A percentile compares a stretch with the other conserved stretches of the same genome.
These are phyloP conservation scores for Priceomyces castillae DNA, from an alignment of 805 yeast species.

Conservation along the genomic window DNA sequence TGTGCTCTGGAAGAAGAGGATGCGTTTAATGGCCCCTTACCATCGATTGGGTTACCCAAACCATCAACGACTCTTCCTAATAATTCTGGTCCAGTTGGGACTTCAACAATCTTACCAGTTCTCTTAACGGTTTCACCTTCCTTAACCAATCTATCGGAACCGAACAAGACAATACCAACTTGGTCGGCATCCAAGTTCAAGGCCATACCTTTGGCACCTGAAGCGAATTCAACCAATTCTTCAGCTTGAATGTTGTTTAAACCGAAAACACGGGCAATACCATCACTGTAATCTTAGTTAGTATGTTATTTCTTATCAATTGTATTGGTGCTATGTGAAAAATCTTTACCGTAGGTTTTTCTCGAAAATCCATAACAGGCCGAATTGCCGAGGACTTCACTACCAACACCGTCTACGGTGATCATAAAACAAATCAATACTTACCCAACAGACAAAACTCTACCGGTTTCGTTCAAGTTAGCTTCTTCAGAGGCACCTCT, in stretches of 20 bases:
- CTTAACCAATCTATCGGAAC: conserved; percentile 97
- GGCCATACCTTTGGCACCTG: conserved; percentile 99
- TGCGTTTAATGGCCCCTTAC: conserved; percentile 96
- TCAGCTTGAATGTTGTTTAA: conserved; percentile 99
- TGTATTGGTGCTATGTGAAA: not conserved
- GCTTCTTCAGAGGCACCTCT: conserved; percentile 98
- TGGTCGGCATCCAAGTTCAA: conserved; percentile 99
- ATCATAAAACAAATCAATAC: conserved; percentile 28
- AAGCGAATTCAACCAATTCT: conserved; percentile 98
- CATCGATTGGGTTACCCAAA: conserved; percentile 98
- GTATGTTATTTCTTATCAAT: conserved; percentile 22
- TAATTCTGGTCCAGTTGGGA: conserved; percentile 97
- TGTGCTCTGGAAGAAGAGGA: conserved; percentile 89
- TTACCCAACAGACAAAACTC: conserved; percentile 95
- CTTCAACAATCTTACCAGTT: conserved; percentile 99
- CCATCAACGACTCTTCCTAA: conserved; percentile 99
- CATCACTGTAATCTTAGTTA: conserved; percentile 70
- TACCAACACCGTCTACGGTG: not conserved
- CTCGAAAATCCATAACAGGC: not conserved
- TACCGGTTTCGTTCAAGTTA: conserved; percentile 98
- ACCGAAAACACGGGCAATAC: conserved; percentile 99
- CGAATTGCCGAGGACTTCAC: not conserved
- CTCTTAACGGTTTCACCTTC: conserved; percentile 99
- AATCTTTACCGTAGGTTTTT: conserved; percentile 2
- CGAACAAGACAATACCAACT: conserved; percentile 99